Base-by-base conservation (phyloP, 805 yeast genomes). In the Phaffomyces antillensis region DNA sequence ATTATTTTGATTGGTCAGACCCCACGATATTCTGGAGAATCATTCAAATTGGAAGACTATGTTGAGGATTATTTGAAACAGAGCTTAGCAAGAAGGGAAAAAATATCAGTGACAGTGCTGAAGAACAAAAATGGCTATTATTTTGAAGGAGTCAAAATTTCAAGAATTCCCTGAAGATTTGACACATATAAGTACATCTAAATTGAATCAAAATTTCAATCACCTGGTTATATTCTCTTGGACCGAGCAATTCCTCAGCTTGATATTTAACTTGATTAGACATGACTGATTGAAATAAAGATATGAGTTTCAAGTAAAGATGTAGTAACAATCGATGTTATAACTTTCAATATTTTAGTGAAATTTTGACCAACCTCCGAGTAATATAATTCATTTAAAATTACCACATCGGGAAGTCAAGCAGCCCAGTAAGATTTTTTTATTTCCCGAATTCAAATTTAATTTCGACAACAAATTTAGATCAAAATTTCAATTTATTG, bases 21-120 rank as follows among this genome's bases (percentile, higher is more conserved):
- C 5, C 60, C 64, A 3, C 65, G 56, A 30, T 64, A 65, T 44
- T 65, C 66, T 13, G 73, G 73, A 3, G 64, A 66, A 45, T 61
- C 40, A 37, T 66, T 68, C 43, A 56, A 62, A 30, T 37, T 68
- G 7, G 46, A 53, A 2, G 61, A 62, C 36, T 68, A 63, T 42
- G 39, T 45, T n/a, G 28, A 48, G 5, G 35, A 51, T 39, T 44
- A 44, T 16, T 23, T 42, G 5, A 48, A 44, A 12, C 39, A 13
- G 11, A 11, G 2, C 6, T 28, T 28, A 28, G 13, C 13, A 4
- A 28, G 11, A 13, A 28, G 2, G 13, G 12, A 9, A 11, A 5
- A 12, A 28, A 28, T 13, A 13, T 11, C 30, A 11, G 30, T 10
- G 12, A 28, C 12, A 5, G 30, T 11, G 12, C 2, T 5, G 12